phyloP scores from a whole-genome alignment of 805 yeast genomes.

The Saccharomycopsis fodiens region DNA sequence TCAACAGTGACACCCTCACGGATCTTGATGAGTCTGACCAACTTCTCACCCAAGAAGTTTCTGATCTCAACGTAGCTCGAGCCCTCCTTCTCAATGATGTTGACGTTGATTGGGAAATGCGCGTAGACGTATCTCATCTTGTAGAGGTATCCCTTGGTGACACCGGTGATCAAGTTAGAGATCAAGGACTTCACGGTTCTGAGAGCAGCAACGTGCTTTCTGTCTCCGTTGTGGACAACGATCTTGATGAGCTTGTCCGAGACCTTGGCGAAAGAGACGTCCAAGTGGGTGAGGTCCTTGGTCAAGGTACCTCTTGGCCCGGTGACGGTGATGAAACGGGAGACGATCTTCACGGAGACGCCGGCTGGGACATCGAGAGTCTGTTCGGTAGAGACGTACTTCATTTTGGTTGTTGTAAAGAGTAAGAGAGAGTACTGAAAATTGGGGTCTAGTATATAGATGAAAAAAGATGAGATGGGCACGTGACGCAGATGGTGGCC shows the following conservation, averaged over 20 bases:
- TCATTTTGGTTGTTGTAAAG: constrained; percentile 37
- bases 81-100: constrained; percentile 76
- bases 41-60: constrained; percentile 99
- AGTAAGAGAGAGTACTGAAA: constrained; percentile 1
- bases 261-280: constrained; percentile 85
- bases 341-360: constrained; percentile 83
- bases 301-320: constrained; percentile 96
- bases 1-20: constrained; percentile 85
- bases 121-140: constrained; percentile 99
- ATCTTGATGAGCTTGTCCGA: constrained; percentile 69
- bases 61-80: constrained; percentile 82
- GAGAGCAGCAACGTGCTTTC: constrained; percentile 99
- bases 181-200: constrained; percentile 97
- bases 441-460: neutral
- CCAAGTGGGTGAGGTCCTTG: constrained; percentile 90
- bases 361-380: constrained; percentile 82
- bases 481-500: too few species aligned
- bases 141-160: constrained; percentile 98
- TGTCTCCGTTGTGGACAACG: constrained; percentile 97
- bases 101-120: constrained; percentile 99
- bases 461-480: neutral
- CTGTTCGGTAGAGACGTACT: constrained; percentile 85
- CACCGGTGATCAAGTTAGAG: constrained; percentile 95
- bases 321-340: constrained; percentile 82
- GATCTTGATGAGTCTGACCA: constrained; percentile 82